Base-by-base conservation (phyloP, 2,329 filamentous ascomycete species). In the Exophiala oligosperma region DNA sequence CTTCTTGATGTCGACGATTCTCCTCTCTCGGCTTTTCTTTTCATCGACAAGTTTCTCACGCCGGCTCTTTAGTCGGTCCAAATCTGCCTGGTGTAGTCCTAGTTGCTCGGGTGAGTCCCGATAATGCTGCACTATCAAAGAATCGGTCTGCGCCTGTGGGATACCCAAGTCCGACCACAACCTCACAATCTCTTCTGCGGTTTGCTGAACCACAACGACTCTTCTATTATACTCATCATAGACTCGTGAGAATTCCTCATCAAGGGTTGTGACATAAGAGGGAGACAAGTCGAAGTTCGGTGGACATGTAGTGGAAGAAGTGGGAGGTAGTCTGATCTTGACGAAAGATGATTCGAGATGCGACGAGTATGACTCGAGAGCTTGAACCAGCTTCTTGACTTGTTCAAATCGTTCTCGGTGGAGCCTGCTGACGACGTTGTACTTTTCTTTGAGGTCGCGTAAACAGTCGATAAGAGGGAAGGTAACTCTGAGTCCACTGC, bases 91-190 rank as follows among this genome's bases (percentile, higher is more conserved):
- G 71, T 96, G 93, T 32, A 99, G 80, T 7, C 95, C 94, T 28
- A 99, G 83, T 74, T 97, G 93, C 73, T 99, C 94, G 0, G 94
- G 94, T 3, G 92, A 84, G 59, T 97, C 91, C 60, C 91, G 88
- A 72, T 96, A 93, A 73, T 89, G 86, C 73, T 97, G 89, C 60
- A 99, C 88, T 62, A 99, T 95, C 21, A 84, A 81, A 57, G 82
- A 83, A 70, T 99, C 94, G 14, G 93, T 95, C 72, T 97, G 93
- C 28, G 90, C 91, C 71, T 97, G 92, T 0, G 94, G 92, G 1
- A 90, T 96, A 44, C 94, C 94, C 8, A 99, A 84, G 73, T 99
- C 94, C 0, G 91, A 93, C 92, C 94, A 99, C 0, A 99, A 82
- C 67, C 91, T 89, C 68, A 99, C 94, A 59, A 96, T 93, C 61